Evolutionary conservation across 2,329 filamentous ascomycete species (phyloP).

Genomic region (Exophiala bonariae): DNA sequence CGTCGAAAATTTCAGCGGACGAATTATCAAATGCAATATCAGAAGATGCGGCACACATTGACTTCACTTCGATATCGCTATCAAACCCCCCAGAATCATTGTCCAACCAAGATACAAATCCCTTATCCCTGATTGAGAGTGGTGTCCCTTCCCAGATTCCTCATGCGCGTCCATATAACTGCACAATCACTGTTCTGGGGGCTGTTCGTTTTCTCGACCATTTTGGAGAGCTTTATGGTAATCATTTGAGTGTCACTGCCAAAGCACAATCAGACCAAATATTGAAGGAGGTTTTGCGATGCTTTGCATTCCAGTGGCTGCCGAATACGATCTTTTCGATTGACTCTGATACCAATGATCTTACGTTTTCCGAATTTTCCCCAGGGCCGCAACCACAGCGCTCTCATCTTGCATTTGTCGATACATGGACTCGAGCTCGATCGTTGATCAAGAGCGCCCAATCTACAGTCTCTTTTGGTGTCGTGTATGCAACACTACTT

Average conservation of each 20-base stretch:
- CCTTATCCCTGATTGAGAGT: too few relatives aligned
- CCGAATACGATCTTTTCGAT: neutral
- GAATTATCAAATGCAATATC: too few relatives aligned
- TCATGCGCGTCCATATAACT: neutral
- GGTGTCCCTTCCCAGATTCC: conserved; percentile 1
- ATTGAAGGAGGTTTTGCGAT: conserved; percentile 19
- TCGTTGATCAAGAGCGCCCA: conserved; percentile 11
- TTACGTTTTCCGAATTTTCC: too few relatives aligned
- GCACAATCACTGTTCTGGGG: conserved; percentile 24
- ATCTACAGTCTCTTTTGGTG: conserved; percentile 24
- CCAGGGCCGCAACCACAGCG: neutral
- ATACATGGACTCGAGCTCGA: conserved; percentile 12
- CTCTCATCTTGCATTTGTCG: neutral
- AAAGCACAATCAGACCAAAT: conserved; percentile 24
- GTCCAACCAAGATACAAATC: too few relatives aligned
- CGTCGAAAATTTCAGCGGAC: too few relatives aligned
- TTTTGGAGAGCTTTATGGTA: conserved; percentile 28
- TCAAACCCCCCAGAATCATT: too few relatives aligned
- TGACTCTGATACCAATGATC: neutral
- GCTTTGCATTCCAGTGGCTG: conserved; percentile 2
- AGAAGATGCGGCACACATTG: too few relatives aligned
- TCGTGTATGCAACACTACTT: conserved; percentile 25
- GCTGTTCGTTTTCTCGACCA: conserved; percentile 29
- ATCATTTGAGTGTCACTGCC: conserved; percentile 13
- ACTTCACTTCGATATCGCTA: neutral